Percentiles rank a stretch among this genome's conserved stretches.
Evolutionary conservation across 75 land plant genomes (phyloP).

Genomic region (Isoetes taiwanensis): DNA sequence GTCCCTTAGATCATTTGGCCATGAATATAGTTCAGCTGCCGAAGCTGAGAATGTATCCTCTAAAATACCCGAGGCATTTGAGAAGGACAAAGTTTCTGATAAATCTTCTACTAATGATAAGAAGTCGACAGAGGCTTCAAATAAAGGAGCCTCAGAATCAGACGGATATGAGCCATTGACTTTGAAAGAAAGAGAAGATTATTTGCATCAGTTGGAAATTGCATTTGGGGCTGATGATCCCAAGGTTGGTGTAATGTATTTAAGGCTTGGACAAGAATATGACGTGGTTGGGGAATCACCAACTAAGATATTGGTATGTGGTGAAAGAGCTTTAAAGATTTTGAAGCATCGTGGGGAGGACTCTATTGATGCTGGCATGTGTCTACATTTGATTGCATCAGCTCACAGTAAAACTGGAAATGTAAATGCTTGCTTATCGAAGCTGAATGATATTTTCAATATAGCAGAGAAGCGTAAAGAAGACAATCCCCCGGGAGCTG

Average conservation of each 20-base stretch:
- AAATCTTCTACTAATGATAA: too few relatives aligned
- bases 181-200: too few relatives aligned
- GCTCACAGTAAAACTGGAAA: conserved; percentile 28
- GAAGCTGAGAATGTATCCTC: too few relatives aligned
- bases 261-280: conserved; percentile 46
- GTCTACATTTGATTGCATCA: conserved; percentile 53
- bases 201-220: conserved; percentile 4
- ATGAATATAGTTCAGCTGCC: too few relatives aligned
- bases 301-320: conserved; percentile 31
- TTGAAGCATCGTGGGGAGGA: conserved; percentile 19
- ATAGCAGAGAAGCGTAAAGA: conserved; percentile 19
- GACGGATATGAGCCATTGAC: too few relatives aligned
- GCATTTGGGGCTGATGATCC: conserved; percentile 7
- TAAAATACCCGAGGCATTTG: too few relatives aligned
- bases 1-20: too few relatives aligned
- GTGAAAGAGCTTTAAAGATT: conserved; percentile 35
- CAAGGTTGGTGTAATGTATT: conserved; percentile 37
- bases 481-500: conserved; percentile 9
- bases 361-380: conserved; percentile 40
- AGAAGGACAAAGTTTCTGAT: too few relatives aligned
- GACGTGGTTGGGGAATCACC: conserved; percentile 41
- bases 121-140: too few relatives aligned
- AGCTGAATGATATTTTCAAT: conserved; percentile 42
- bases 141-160: too few relatives aligned
- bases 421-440: conserved; percentile 41